Base-by-base conservation (phyloP, 768 basidiomycete genomes). In the Leccinellum luteum region DNA sequence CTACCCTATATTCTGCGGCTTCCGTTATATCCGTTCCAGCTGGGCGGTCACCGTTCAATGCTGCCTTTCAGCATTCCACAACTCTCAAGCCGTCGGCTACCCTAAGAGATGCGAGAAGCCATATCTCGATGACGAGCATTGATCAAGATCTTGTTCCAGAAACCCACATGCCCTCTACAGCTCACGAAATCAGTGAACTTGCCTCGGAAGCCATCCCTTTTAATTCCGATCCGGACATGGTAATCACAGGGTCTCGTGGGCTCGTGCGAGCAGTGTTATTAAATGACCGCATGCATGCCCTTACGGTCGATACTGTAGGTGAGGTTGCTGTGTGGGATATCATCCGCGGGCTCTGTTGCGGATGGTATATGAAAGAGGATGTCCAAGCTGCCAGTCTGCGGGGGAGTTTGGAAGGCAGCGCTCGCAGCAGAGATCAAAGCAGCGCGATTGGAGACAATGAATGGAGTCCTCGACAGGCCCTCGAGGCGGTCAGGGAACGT, bases 271-370 rank as follows among this genome's bases (percentile, higher is more conserved):
- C 85, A 7, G 75, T 90, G 43, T 77, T 96, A 48, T 75, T 98
- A 43, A 97, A 92, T 70, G 93, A 98, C 68, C 81, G 92, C 58
- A 79, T 93, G 62, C 94, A 98, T 67, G 93, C 90, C 19, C 75
- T 99, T 45, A 94, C 93, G 0, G 87, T 97, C 43, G 90, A 98
- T 67, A 96, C 93, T 0, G 79, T 82, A 1, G 94, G 94, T 6
- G 86, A 90, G 64, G 87, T 98, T 12, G 90, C 88, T 0, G 87
- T 93, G 7, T 99, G 96, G 96, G 90, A 98, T 74, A 84, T 99
- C 57, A 81, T 94, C 12, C 79, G 86, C 1, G 87, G 89, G 0
- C 57, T 76, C 2, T 98, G 94, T 71, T 70, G 86, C 4, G 96
- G 96, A 1, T 73, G 79, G 49, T 95, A 85, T 72, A 63, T 72